Evolutionary conservation across 202 grass and related monocot genomes (phyloP), one percentile per base, ranked within the genome.

Genomic region (Saccharum hybrid): DNA sequence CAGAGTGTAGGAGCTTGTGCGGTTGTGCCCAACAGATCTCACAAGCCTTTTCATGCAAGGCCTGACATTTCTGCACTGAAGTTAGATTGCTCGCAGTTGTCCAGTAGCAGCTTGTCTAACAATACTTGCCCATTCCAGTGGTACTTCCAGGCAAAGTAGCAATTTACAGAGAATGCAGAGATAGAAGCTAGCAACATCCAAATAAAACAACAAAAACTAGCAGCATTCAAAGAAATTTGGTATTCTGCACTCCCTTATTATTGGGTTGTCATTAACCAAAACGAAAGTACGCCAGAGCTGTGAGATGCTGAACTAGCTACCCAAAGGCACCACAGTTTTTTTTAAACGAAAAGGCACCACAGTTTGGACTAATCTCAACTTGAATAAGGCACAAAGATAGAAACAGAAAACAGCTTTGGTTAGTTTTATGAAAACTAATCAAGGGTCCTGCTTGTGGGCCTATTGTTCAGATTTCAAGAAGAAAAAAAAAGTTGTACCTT

Each of bases 401-500:
- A 9, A 39, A 1, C 7, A 54, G 51, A 54, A n/a, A n/a, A 54
- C 5, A n/a, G 51, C 1, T 21, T 22, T 10, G 54, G 4, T 22
- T 59, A 59, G 54, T 59, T 59, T 59, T 22, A 8, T 21, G 19
- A 3, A 56, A 56, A 56, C 52, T 56, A 56, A 56, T n/a, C 52
- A n/a, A 56, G 6, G 52, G 52, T 59, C 54, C 57, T 60, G 57
- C 21, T 60, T 60, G 2, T 60, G 57, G 57, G 8, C n/a, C 23
- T 60, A 23, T 23, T 23, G 21, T 23, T 60, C 57, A 23, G 57
- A 60, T 23, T 59, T 22, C 21, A 60, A 23, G 21, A 23, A 60
- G 10, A 59, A 22, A 60, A 22, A 59, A 22, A 59, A 59, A 10
- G 19, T 4, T 1, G 1, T 67, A 91, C 89, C 89, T 85, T 86